phyloP scores from a whole-genome alignment of 2,329 filamentous ascomycete species.

The Cucurbitaria berberidis region DNA sequence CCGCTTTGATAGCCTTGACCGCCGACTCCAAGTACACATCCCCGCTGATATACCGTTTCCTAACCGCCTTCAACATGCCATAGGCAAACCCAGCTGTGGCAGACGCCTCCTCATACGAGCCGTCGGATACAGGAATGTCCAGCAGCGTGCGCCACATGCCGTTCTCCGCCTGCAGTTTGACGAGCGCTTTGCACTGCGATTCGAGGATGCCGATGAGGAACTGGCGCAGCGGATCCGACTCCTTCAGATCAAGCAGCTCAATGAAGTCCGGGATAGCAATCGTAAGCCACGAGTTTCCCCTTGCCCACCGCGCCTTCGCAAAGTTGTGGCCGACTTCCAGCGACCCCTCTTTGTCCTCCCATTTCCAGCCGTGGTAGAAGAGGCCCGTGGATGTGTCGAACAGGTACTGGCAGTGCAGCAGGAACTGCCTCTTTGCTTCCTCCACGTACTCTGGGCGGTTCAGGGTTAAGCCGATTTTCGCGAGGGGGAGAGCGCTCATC shows the following conservation, averaged over 20 bases:
- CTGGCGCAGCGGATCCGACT: slow-evolving; percentile 65
- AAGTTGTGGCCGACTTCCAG: slow-evolving; percentile 60
- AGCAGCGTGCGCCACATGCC: slow-evolving; percentile 79
- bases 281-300: slow-evolving; percentile 77
- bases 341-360: slow-evolving; percentile 64
- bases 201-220: slow-evolving; percentile 69
- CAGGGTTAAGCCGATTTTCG: slow-evolving; percentile 77
- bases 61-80: slow-evolving; percentile 74
- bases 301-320: slow-evolving; percentile 61
- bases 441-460: slow-evolving; percentile 74
- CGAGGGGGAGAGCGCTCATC: slow-evolving; percentile 84
- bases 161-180: slow-evolving; percentile 62
- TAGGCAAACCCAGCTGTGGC: slow-evolving; percentile 83
- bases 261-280: slow-evolving; percentile 85
- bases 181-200: slow-evolving; percentile 71
- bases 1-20: slow-evolving; percentile 69
- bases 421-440: slow-evolving; percentile 78
- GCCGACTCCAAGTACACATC: slow-evolving; percentile 67
- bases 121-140: slow-evolving; percentile 68
- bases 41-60: slow-evolving; percentile 70
- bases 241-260: slow-evolving; percentile 69
- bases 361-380: slow-evolving; percentile 85
- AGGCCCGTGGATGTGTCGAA: slow-evolving; percentile 74
- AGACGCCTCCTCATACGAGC: slow-evolving; percentile 77
- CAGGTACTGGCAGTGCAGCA: slow-evolving; percentile 79